Evolutionary conservation across 345 rosid species (phyloP).

Genomic region (Limnanthes douglasii): DNA sequence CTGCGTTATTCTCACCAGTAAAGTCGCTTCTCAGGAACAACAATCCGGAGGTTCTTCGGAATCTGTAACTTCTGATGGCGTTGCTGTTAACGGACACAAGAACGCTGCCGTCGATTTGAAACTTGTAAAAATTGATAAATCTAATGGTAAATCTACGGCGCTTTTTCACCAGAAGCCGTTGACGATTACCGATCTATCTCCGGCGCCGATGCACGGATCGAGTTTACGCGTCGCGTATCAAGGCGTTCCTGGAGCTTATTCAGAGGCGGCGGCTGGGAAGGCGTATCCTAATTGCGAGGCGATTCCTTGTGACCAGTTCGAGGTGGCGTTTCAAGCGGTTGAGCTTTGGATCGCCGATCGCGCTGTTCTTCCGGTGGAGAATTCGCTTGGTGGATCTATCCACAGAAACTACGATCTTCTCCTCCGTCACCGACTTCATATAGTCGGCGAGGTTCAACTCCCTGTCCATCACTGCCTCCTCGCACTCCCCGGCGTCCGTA

Average conservation of each 20-base stretch:
- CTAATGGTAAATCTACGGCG: conserved; percentile 14
- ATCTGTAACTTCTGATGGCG: conserved; percentile 3
- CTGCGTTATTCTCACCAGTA: conserved; percentile 53
- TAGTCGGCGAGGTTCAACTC: conserved; percentile 80
- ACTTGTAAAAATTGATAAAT: conserved; percentile 32
- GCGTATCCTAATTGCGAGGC: conserved; percentile 81
- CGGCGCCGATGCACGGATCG: conserved; percentile 85
- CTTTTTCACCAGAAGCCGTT: conserved; percentile 31
- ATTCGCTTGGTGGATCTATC: conserved; percentile 83
- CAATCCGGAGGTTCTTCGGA: too few relatives aligned
- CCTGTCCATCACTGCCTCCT: conserved; percentile 85
- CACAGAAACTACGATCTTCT: conserved; percentile 83
- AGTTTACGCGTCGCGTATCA: conserved; percentile 67
- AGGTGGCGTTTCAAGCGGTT: conserved; percentile 86
- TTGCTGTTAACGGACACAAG: conserved; percentile 46
- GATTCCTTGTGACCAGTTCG: conserved; percentile 81
- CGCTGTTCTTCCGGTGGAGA: conserved; percentile 75
- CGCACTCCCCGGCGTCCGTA: conserved; percentile 67
- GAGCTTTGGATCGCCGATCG: conserved; percentile 95
- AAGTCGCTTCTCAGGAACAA: conserved; percentile 29
- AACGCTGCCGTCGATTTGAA: conserved; percentile 35
- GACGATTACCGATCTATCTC: conserved; percentile 64
- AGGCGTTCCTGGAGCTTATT: conserved; percentile 89
- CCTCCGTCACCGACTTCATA: conserved; percentile 84
- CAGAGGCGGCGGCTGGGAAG: conserved; percentile 81